Evolutionary conservation across 805 yeast species (phyloP), one percentile per base, ranked within the genome.

Genomic region (Brettanomyces nanus): DNA sequence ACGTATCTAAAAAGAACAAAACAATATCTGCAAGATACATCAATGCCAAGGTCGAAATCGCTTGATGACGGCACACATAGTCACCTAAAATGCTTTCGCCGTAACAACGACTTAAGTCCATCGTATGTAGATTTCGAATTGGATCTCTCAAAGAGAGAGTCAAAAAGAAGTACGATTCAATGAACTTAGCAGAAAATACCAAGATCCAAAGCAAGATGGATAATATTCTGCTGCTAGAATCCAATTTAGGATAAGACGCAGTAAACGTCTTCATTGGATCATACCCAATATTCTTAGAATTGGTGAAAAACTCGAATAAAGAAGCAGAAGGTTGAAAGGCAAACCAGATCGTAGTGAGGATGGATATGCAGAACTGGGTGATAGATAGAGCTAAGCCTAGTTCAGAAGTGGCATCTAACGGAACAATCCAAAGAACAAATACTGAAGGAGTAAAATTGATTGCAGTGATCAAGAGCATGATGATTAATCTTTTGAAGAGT

Each of bases 81-180:
- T 62, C 63, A 17, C 72, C 74, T 4, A 71, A 41, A 36, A 49
- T 46, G 2, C 49, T 40, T 14, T 73, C 76, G 29, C 75, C 66
- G 19, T 59, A 52, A 42, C 78, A 72, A 35, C 69, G 54, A 18
- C 58, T 48, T 47, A 68, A 52, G 30, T 59, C 65, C 62, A 71
- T 65, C 4, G 61, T 53, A 27, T 69, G 58, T 31, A 73, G 52
- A 45, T 71, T 75, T 42, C 75, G 49, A 3, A 73, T 54, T 1
- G 77, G 75, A 45, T 71, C 77, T 44, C 69, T 62, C 39, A 73
- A 51, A 1, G 78, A 72, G 39, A 73, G 61, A 0, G 77, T 71
- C 44, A 73, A 58, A 46, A 71, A 73, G 49, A 71, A 63, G 47
- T 73, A 73, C 1, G 78, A 73, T 48, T 73, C 78, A 19, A 64